Base-by-base conservation (phyloP, 805 yeast genomes). In the Trichomonascus vanleenenianus region DNA sequence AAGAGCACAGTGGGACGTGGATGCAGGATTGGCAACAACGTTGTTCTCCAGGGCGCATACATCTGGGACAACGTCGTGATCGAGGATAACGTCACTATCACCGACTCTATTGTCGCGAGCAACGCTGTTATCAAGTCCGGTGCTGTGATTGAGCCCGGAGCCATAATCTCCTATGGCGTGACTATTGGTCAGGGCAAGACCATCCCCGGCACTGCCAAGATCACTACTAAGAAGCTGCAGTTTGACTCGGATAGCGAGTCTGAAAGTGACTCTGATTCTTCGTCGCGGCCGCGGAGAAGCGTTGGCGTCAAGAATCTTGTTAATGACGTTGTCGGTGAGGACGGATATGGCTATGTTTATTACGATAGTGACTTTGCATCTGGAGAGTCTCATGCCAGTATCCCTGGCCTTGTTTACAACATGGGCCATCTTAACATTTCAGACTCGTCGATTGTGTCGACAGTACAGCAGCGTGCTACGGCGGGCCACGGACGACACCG, bases 1-100 rank as follows among this genome's bases (percentile, higher is more conserved):
- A 78, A 80, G 44, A 80, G 94, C 19, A 84, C 85, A 2, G 79
- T 93, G 60, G 98, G 98, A 5, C 78, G 91, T 53, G 75, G 83
- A 50, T 89, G 96, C 65, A 74, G 68, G 45, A 86, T 93, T 55
- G 97, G 97, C 27, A 74, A 78, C 43, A 81, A 85, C 55, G 93
- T 83, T 19, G 63, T 53, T 2, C 78, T 93, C 39, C 74, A 68
- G 40, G 81, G 85, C 57, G 80, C 95, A 15, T 89, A 85, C 59
- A 75, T 93, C 39, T 91, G 96, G 95, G 94, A 87, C 56, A 77
- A 85, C 51, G 81, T 85, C 0, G 65, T 68, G 2, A 79, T 93
- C 50, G 85, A 75, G 44, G 91, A 87, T 60, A 73, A 78, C 41
- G 71, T 76, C 19, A 63, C 59, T 1, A 64, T 91, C 11, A 70